These are phyloP conservation scores for Batrachochytrium dendrobatidis DNA, from an alignment of 371 early-diverging fungal genomes.

Conservation along the genomic window DNA sequence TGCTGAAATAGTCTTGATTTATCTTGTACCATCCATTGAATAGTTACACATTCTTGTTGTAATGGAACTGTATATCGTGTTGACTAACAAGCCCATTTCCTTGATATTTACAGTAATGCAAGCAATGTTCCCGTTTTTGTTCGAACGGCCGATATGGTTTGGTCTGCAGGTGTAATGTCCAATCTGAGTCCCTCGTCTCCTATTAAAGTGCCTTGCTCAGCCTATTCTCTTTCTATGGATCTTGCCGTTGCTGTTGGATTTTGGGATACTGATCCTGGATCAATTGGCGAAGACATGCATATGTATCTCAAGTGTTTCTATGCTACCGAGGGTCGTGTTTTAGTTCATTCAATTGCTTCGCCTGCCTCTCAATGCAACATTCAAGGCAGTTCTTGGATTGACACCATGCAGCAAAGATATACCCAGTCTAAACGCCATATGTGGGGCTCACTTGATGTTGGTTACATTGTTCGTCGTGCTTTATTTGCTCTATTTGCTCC, in stretches of 20 bases:
- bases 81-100: not conserved
- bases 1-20: not conserved
- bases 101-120: constrained; percentile 46
- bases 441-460: constrained; percentile 28
- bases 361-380: constrained; percentile 61
- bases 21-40: not conserved
- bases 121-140: constrained; percentile 56
- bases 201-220: constrained; percentile 57
- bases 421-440: constrained; percentile 56
- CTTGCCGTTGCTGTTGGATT: constrained; percentile 54
- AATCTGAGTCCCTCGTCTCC: constrained; percentile 48
- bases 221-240: constrained; percentile 51
- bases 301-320: constrained; percentile 65
- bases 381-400: constrained; percentile 26
- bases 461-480: constrained; percentile 17
- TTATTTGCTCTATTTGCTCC: constrained; percentile 19
- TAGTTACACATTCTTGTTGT: not conserved
- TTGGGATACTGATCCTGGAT: constrained; percentile 60
- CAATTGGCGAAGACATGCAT: constrained; percentile 66
- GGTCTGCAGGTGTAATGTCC: constrained; percentile 58
- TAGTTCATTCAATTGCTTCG: constrained; percentile 50
- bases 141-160: constrained; percentile 55
- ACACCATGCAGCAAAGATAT: constrained; percentile 49
- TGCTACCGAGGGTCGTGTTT: constrained; percentile 48
- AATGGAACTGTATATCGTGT: not conserved